Base-by-base conservation (phyloP, 805 yeast genomes). In the Tetrapisispora arboricola region DNA sequence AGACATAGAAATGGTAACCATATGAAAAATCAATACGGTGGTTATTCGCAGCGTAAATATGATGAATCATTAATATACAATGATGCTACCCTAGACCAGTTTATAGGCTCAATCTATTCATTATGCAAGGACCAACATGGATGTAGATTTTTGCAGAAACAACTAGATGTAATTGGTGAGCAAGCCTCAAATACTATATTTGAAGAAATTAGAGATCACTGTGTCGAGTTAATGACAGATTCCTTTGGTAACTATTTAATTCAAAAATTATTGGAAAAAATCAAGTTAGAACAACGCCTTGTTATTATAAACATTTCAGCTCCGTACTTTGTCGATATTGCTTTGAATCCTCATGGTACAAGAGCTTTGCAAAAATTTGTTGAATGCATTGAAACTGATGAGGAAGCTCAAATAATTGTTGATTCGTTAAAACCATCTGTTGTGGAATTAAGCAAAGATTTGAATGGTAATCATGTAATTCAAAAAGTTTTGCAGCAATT, bases 241-340 rank as follows among this genome's bases (percentile, higher is more conserved):
- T 95, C 97, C 6, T 92, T 92, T 66, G 98, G 98, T n/a, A 92
- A 92, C 60, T 92, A 92, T 54, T 68, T 92, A 55, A 76, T 94
- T 49, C 98, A 92, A 63, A 92, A 90, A 61, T 64, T 92, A 42
- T 70, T 92, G 48, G 96, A 88, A 57, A 74, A 78, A 48, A 81
- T 87, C 20, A 66, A 72, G 28, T 69, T 71, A 29, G 80, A 72
- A 45, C 94, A 90, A 63, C 70, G 95, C 44, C 67, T 83, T 12
- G 61, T 69, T 13, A 61, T 92, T 36, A 81, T 90, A 24, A 67
- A 73, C 46, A 78, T 78, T 48, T 85, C 94, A 5, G 71, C 87
- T 3, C 75, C 83, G 2, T 78, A 78, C 32, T 73, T 88, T 54
- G 79, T 84, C 32, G 68, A 80, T 32, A 82, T 92, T 48, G 94